Base-by-base conservation (phyloP, 768 basidiomycete genomes). In the Suillus paluster region DNA sequence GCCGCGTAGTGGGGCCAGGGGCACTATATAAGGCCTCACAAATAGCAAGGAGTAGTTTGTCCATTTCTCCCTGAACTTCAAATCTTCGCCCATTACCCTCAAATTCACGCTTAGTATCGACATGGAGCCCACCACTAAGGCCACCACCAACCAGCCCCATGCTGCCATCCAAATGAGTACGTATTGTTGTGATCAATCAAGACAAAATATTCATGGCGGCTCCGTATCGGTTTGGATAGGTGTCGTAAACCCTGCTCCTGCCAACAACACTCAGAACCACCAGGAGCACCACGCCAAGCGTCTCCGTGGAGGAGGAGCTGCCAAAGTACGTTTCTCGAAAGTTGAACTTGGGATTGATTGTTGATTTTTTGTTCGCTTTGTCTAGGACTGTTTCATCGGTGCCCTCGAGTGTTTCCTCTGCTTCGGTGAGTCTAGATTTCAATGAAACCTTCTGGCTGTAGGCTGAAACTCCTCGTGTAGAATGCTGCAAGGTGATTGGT, bases 261-360 rank as follows among this genome's bases (percentile, higher is more conserved):
- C 77, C 30, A 63, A 70, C 48, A 71, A 64, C 23, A 70, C 75
- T 10, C 75, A 79, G 55, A 77, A 80, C 59, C 77, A 83, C 61
- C 77, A 75, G 62, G 75, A 77, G 50, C 72, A 81, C 62, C 77
- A 76, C 46, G 84, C 86, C 5, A 80, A 79, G 58, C 86, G 89
- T 63, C 71, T 91, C 54, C 86, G 90, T 60, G 90, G 90, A 63
- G 90, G 86, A 68, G 90, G 89, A 63, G 89, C 84, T 50, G 89
- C 69, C 34, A 89, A 84, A 83, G 89, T 88, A 62, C 58, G 65
- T 60, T 39, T 41, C 23, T 34, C 10, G 1, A 17, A 12, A 45
- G 0, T 56, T 56, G 30, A 21, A 44, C 21, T 23, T 19, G 21
- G n/a, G 5, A 36, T 25, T 30, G 10, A 38, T 60, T 23, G n/a